Evolutionary conservation across 345 rosid species (phyloP), one percentile per base, ranked within the genome.

Genomic region (Cardiospermum halicacabum): DNA sequence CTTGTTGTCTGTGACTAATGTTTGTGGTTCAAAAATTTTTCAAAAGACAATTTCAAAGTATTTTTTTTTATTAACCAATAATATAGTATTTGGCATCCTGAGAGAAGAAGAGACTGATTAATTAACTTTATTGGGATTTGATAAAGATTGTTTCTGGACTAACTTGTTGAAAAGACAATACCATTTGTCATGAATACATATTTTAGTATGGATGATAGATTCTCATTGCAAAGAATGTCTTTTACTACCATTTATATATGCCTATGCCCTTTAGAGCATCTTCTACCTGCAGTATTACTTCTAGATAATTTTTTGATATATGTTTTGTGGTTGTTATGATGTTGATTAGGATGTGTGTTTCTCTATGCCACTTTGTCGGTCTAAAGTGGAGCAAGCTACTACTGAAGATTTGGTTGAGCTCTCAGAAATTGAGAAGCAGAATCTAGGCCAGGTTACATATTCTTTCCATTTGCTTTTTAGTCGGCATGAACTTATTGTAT

Each of bases 301-400:
- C 2, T 18, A 47, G 19, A 60, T n/a, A 34, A 53, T 37, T 26
- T 62, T 53, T 47, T 67, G 64, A 69, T 53, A 42, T 18, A n/a
- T 39, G 61, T 36, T 16, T 9, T 27, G 50, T 57, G 49, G 28
- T 68, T 66, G 42, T 54, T 28, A 51, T 57, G 11, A 57, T 71
- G 16, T 40, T 75, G 62, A 47, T 54, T 70, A 94, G 96, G 99
- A 89, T 84, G 65, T 87, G 28, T 81, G 79, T 70, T 94, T 84
- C 85, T 81, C 96, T 45, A 85, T 94, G 97, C 99, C 99, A 37
- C 92, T 91, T 73, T 94, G 96, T 78, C 82, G 60, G 69, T 85
- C 91, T 64, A 84, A 91, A 77, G 84, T 85, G 47, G 97, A 91
- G 69, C 85, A 91, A 72, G 82, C 76, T 36, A 80, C 88, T 42